Evolutionary conservation across 805 yeast species (phyloP), one percentile per base, ranked within the genome.

Genomic region (Pichia kluyveri): DNA sequence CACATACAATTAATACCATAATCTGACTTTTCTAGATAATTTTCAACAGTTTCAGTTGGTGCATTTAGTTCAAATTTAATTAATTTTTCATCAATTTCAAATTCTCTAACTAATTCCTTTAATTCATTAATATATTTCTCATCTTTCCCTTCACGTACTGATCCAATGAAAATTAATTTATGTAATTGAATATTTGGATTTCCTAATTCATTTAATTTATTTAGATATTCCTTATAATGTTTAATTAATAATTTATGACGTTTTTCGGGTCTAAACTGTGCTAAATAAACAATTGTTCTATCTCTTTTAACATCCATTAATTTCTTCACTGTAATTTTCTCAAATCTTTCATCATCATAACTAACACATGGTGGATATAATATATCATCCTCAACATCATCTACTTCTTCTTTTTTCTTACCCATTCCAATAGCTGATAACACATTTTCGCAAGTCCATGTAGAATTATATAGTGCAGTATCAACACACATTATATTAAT

Each of bases 1-100:
- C 99, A 93, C 99, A 93, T 93, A 31, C 96, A 89, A 59, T 93
- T 91, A 38, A 93, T 70, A 6, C 99, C 99, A 58, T 79, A 80
- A 27, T 80, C 76, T 3, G 88, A 76, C 14, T 63, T 67, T 12
- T 68, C 57, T 34, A 95, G 69, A 46, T 77, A 72, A 30, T 67
- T 59, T 45, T 78, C 68, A 14, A 95, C 80, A 17, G 71, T 73
- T 1, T 70, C 72, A 68, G 86, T 86, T 10, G 87, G 73, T 28
- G 91, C 83, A 66, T 93, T 95, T 6, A 85, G 73, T 37, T 57
- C 59, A 38, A 61, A 54, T 12, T 73, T 63, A 18, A 73, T 63
- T 7, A 57, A 47, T 7, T 65, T 61, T 8, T 71, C 67, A 8
- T 49, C 47, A 23, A 83, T 69, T 0, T 68, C 63, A 6, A 75